Conservation (phyloP, 2,329 filamentous ascomycete genomes). For the Botryotinia globosa region DNA sequence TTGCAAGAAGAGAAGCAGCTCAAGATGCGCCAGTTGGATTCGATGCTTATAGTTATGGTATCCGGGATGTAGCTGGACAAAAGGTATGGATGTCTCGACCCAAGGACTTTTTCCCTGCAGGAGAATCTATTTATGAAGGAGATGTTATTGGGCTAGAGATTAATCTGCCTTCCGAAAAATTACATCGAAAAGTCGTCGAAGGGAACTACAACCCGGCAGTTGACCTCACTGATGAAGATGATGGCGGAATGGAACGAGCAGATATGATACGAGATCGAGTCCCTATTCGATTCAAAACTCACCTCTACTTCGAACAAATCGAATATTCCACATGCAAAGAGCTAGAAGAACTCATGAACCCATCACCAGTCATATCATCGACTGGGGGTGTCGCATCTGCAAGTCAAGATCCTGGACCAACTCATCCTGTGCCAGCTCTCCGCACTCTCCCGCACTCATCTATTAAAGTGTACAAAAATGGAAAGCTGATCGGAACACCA, state of each 20-base stretch:
- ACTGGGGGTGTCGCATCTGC: conserved; percentile 39
- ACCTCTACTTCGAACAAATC: conserved; percentile 90
- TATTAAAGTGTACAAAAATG: conserved; percentile 93
- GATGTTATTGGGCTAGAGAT: conserved; percentile 95
- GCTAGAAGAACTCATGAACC: conserved; percentile 79
- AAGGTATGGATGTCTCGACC: conserved; percentile 91
- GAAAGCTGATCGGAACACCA: conserved; percentile 76
- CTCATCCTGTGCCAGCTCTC: conserved; percentile 70
- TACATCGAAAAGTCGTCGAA: conserved; percentile 85
- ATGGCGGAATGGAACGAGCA: conserved; percentile 53
- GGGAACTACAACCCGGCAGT: conserved; percentile 85
- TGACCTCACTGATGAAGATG: conserved; percentile 57
- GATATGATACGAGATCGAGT: conserved; percentile 95
- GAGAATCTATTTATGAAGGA: conserved; percentile 78
- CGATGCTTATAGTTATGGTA: conserved; percentile 89
- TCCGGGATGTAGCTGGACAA: conserved; percentile 86
- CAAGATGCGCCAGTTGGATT: conserved; percentile 82
- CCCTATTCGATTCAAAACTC: conserved; percentile 88
- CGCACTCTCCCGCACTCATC: conserved; percentile 82
- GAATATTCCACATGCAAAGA: conserved; percentile 87
- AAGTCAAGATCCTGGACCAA: conserved; percentile 62
- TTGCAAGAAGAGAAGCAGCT: conserved; percentile 75
- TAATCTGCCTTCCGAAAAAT: conserved; percentile 75
- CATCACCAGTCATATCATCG: conserved; percentile 50
- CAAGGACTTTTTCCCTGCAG: conserved; percentile 80